Evolutionary conservation across 2,329 filamentous ascomycete genomes (phyloP), one percentile per base, ranked within the genome.

Genomic region (Cordyceps cicadae): DNA sequence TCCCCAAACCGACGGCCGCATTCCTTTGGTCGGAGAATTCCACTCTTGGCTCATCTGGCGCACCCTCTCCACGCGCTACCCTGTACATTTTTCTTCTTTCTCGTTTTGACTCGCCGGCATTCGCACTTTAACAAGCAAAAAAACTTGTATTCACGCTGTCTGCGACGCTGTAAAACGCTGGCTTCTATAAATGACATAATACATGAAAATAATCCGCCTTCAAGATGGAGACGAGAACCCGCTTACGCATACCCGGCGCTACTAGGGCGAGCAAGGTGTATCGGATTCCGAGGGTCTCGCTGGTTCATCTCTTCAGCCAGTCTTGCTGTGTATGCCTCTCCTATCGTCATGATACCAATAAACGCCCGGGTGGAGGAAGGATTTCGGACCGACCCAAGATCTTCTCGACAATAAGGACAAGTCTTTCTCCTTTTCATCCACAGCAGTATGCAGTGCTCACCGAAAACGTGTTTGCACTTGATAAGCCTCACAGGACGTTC

Each of bases 371-470:
- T 62, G 7, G 69, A 66, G 12, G 55, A 55, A 32, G 2, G 65
- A 63, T 59, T 69, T 72, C 8, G 68, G 67, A 62, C 85, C 80
- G 2, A 82, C 81, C 26, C 34, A 37, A 87, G 74, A 66, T 85
- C 84, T 63, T 84, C 79, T 29, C 85, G 80, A 69, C 85, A 87
- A 66, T 87, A 87, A 0, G 85, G 85, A 64, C 85, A 87, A 59
- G 76, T 85, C 65, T 85, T 79, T 1, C 82, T 82, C 51, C 86
- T 82, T 57, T 82, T 76, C 48, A 87, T 79, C 85, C 85, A 87
- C 65, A 83, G 86, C 68, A 82, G 84, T 64, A 87, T 84, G 69
- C 85, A 87, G 65, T 81, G 77, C 60, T 86, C 78, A 19, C 85
- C 85, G 68, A 87, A 87, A 7, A 87, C 70, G 65, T 87, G 85